phyloP scores from a whole-genome alignment of 179 eudicot species.

The Spinacia oleracea region DNA sequence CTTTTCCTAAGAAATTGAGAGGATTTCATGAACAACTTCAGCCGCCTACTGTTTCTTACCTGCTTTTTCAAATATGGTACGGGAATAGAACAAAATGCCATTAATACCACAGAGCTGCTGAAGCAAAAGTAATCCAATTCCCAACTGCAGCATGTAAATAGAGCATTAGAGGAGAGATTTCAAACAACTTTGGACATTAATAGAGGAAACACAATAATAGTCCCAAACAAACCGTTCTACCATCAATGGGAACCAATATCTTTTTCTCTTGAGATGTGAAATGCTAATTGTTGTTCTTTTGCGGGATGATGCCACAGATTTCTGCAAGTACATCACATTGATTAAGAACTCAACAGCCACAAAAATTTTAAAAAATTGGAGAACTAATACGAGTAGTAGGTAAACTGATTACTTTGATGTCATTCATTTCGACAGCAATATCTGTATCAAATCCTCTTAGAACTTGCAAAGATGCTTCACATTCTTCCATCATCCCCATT shows the following conservation, averaged over 20 bases:
- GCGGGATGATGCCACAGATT: conserved; percentile 68
- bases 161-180: conserved; percentile 17
- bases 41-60: conserved; percentile 43
- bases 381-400: background rate
- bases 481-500: conserved; percentile 89
- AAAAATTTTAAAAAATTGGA: background rate
- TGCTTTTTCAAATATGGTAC: conserved; percentile 75
- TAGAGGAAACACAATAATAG: conserved; percentile 1
- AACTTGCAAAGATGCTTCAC: conserved; percentile 92
- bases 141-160: conserved; percentile 56
- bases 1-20: background rate
- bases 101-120: conserved; percentile 90
- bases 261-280: conserved; percentile 52
- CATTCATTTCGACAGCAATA: conserved; percentile 66
- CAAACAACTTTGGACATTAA: conserved; percentile 7
- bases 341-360: background rate
- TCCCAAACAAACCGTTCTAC: conserved; percentile 44
- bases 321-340: conserved; percentile 45
- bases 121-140: conserved; percentile 81
- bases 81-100: conserved; percentile 87
- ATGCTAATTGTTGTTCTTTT: conserved; percentile 59
- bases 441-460: conserved; percentile 91
- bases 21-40: background rate
- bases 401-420: conserved; percentile 62
- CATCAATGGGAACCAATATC: conserved; percentile 90